Base-by-base conservation (phyloP, 2,329 filamentous ascomycete genomes). In the Torrubiellomyces zombiae region DNA sequence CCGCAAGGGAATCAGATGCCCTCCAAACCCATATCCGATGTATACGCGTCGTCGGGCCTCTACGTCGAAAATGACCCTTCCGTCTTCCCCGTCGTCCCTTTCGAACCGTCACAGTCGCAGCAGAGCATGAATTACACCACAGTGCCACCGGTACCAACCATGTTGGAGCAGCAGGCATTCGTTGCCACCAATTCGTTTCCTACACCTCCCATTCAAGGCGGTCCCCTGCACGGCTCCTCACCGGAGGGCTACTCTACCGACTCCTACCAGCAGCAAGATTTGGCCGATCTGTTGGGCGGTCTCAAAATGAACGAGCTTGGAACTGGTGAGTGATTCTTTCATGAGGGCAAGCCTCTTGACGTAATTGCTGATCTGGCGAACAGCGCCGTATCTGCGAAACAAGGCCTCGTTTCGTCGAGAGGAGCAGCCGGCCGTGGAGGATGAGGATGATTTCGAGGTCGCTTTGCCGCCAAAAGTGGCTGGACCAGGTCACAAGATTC, bases 251-350 rank as follows among this genome's bases (percentile, higher is more conserved):
- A 69, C 32, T 63, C 69, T 6, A 60, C 63, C 15, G 70, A 77
- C 23, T 58, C 68, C 18, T 77, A 77, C 31, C 71, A 67, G 16
- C 67, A 77, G 27, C 67, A 75, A 19, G 75, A 79, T 39, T 61
- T 93, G 3, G 71, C 75, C 9, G 79, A 91, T 40, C 69, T 89
- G 8, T 60, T 95, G 19, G 86, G 86, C 6, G 77, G 81, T 20
- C 60, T 95, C 9, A 85, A 80, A 42, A 82, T 95, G 39, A 77
- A 91, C 32, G 79, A 86, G 43, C 75, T 71, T 20, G 86, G 83
- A 32, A 77, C 83, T 46, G 83, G 80, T 89, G 61, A 51, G 70
- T 8, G 16, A 10, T 22, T 11, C 6, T 21, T 13, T 6, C 11
- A 15, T 16, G 9, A n/a, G n/a, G n/a, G n/a, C n/a, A n/a, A n/a